A percentile compares a stretch with the other conserved stretches of the same genome.
Conservation (phyloP, 179 eudicot genomes). For the Spergularia azorica region DNA sequence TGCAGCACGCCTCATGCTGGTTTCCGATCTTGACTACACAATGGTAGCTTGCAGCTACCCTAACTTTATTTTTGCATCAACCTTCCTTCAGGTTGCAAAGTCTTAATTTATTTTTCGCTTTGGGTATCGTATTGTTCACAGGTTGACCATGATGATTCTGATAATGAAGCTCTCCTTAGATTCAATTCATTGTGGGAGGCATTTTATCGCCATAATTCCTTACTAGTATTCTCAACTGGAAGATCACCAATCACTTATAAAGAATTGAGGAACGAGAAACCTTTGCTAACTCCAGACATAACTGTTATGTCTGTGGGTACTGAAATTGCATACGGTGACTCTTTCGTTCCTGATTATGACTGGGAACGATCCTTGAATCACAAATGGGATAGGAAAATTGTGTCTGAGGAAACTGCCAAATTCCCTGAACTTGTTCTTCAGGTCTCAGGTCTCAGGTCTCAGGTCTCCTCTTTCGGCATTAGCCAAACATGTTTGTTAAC, state of each 20-base stretch:
- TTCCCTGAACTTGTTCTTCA: slow-evolving; percentile 80
- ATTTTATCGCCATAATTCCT: slow-evolving; percentile 76
- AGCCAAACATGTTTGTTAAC: neutral
- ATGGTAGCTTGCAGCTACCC: slow-evolving; percentile 73
- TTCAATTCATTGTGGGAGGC: slow-evolving; percentile 97
- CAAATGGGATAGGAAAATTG: slow-evolving; percentile 76
- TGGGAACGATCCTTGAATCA: slow-evolving; percentile 78
- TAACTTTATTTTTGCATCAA: neutral
- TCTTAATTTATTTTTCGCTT: slow-evolving; percentile 1
- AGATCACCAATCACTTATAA: slow-evolving; percentile 81
- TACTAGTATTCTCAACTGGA: slow-evolving; percentile 91
- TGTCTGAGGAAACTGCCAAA: slow-evolving; percentile 73
- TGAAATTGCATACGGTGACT: slow-evolving; percentile 87
- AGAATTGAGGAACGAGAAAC: slow-evolving; percentile 80
- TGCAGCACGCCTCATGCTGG: slow-evolving; percentile 85
- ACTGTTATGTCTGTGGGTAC: slow-evolving; percentile 99
- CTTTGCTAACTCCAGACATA: slow-evolving; percentile 96
- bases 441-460: slow-evolving; percentile 63
- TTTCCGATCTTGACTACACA: slow-evolving; percentile 97
- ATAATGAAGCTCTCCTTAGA: slow-evolving; percentile 64
- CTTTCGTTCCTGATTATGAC: slow-evolving; percentile 83
- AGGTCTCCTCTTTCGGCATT: neutral
- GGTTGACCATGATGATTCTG: slow-evolving; percentile 94
- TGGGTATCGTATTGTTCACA: slow-evolving; percentile 19
- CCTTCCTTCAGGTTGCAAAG: neutral